These are phyloP conservation scores for Pyrenophora graminea DNA, from an alignment of 2,329 filamentous ascomycete genomes.

Conservation along the genomic window DNA sequence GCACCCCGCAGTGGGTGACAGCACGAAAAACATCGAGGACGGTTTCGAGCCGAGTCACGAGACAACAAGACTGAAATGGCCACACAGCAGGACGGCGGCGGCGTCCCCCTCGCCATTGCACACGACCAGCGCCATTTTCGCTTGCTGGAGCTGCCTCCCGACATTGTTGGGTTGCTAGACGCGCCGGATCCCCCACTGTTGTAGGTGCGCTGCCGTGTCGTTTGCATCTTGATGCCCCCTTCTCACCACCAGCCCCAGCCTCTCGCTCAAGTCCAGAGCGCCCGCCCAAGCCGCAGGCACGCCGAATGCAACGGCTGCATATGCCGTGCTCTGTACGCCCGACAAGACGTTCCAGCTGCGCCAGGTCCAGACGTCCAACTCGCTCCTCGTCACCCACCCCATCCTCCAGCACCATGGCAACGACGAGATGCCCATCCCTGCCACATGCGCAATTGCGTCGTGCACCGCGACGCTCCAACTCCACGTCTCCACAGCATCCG, in stretches of 20 bases:
- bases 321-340: slow-evolving; percentile 64
- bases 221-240: slow-evolving; percentile 16
- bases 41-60: background rate
- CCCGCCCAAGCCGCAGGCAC: slow-evolving; percentile 16
- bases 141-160: slow-evolving; percentile 64
- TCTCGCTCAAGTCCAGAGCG: slow-evolving; percentile 44
- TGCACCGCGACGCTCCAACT: slow-evolving; percentile 53
- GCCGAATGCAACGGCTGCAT: slow-evolving; percentile 40
- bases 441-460: slow-evolving; percentile 50
- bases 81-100: slow-evolving; percentile 47
- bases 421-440: slow-evolving; percentile 37
- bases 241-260: slow-evolving; percentile 36
- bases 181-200: slow-evolving; percentile 50
- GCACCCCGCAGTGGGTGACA: slow-evolving; percentile 3
- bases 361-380: slow-evolving; percentile 69
- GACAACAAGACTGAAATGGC: slow-evolving; percentile 39
- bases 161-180: slow-evolving; percentile 59
- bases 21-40: no score
- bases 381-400: slow-evolving; percentile 59
- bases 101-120: slow-evolving; percentile 51
- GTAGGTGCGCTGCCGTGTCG: slow-evolving; percentile 37
- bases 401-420: slow-evolving; percentile 44
- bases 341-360: slow-evolving; percentile 63
- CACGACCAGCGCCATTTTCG: slow-evolving; percentile 58
- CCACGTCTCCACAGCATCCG: slow-evolving; percentile 40